phyloP scores from a whole-genome alignment of 2,329 filamentous ascomycete species.

The Fusarium secorum region DNA sequence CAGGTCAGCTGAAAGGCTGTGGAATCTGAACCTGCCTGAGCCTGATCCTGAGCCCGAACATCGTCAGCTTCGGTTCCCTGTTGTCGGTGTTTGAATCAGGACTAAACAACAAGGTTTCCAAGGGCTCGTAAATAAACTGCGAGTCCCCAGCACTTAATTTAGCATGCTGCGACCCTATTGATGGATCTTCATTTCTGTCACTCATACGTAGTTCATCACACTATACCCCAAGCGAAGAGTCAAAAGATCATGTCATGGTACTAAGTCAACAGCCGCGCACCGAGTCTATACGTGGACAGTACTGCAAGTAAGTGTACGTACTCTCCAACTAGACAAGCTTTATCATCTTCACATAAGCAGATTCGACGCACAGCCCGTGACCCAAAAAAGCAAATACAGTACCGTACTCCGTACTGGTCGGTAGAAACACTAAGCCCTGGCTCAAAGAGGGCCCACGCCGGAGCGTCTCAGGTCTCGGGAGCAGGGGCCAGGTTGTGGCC shows the following conservation, averaged over 20 bases:
- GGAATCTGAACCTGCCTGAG: neutral
- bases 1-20: slow-evolving; percentile 24
- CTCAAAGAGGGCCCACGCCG: slow-evolving; percentile 30
- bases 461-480: slow-evolving; percentile 42
- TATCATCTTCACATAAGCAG: slow-evolving; percentile 36
- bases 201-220: slow-evolving; percentile 8
- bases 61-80: slow-evolving; percentile 20
- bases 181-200: slow-evolving; percentile 24
- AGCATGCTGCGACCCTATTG: slow-evolving; percentile 12
- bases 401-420: neutral
- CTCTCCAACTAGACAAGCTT: slow-evolving; percentile 16
- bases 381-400: slow-evolving; percentile 27
- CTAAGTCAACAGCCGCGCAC: neutral
- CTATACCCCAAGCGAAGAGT: slow-evolving; percentile 1
- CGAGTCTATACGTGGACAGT: neutral
- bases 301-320: neutral
- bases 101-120: neutral
- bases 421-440: slow-evolving; percentile 28
- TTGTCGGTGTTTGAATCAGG: slow-evolving; percentile 12
- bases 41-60: slow-evolving; percentile 4
- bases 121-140: neutral
- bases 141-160: slow-evolving; percentile 8
- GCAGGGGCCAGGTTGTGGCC: slow-evolving; percentile 20
- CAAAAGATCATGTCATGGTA: neutral
- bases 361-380: slow-evolving; percentile 12